A percentile compares a stretch with the other conserved stretches of the same genome.
These are phyloP conservation scores for Malassezia obtusa DNA, from an alignment of 1,284 basidiomycete species.

Conservation along the genomic window DNA sequence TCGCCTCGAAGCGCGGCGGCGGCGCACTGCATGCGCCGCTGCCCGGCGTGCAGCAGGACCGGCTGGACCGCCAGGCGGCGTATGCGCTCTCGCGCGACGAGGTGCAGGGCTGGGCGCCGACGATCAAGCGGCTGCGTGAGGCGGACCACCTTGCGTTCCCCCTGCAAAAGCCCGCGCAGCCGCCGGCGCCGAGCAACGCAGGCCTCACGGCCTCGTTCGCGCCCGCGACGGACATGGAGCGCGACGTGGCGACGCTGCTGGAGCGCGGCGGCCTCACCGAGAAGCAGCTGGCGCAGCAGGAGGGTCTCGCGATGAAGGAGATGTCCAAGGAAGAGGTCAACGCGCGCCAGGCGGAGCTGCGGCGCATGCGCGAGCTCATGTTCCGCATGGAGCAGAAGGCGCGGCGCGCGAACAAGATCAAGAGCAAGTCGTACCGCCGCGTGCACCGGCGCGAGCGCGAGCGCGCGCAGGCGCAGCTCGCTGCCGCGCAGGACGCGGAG, in stretches of 20 bases:
- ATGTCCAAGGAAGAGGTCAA: constrained; percentile 73
- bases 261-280: constrained; percentile 50
- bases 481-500: background rate
- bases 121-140: constrained; percentile 57
- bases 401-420: constrained; percentile 84
- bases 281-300: constrained; percentile 63
- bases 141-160: constrained; percentile 88
- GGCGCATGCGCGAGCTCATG: constrained; percentile 81
- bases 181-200: constrained; percentile 55
- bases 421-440: constrained; percentile 83
- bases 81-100: constrained; percentile 86
- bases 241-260: constrained; percentile 42
- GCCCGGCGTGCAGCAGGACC: constrained; percentile 74
- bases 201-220: constrained; percentile 61
- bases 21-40: constrained; percentile 73
- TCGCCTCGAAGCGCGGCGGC: constrained; percentile 52
- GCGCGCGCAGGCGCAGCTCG: constrained; percentile 52
- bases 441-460: constrained; percentile 70
- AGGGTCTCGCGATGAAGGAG: constrained; percentile 70
- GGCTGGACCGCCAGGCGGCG: constrained; percentile 81
- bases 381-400: constrained; percentile 88
- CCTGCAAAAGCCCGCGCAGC: constrained; percentile 55
- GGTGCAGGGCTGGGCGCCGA: constrained; percentile 83
- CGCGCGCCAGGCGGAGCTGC: constrained; percentile 67
- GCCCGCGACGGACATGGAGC: constrained; percentile 35